Conservation (phyloP, 192 early-diverging fungal species). For the Lunasporangiospora selenospora region DNA sequence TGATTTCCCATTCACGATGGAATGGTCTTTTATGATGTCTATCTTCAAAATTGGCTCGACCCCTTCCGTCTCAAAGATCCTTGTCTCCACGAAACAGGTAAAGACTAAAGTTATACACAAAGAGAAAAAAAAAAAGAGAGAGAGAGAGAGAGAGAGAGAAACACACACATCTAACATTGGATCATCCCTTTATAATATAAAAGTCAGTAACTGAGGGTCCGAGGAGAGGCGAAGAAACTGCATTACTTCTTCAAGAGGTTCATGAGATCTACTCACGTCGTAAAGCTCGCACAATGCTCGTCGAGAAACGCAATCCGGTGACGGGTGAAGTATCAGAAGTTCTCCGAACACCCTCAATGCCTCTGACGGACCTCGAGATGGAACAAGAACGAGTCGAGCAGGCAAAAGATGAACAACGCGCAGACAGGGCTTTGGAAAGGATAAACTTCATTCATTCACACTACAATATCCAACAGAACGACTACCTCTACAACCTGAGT, state of each 20-base stretch:
- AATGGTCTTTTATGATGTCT: constrained; percentile 29
- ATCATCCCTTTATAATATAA: no score
- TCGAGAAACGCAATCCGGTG: not conserved
- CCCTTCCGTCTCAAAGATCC: constrained; percentile 35
- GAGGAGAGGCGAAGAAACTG: constrained; percentile 32
- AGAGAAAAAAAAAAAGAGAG: no score
- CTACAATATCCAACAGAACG: constrained; percentile 45
- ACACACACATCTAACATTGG: no score
- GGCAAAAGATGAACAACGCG: constrained; percentile 14
- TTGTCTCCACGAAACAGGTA: constrained; percentile 28
- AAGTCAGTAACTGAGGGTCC: no score
- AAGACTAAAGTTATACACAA: no score
- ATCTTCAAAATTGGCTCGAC: constrained; percentile 39
- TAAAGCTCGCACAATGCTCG: not conserved
- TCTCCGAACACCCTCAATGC: not conserved
- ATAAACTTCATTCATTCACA: constrained; percentile 47
- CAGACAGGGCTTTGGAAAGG: constrained; percentile 19
- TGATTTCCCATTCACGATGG: constrained; percentile 4
- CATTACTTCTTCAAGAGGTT: constrained; percentile 26
- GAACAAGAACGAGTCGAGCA: constrained; percentile 16
- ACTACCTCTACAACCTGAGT: constrained; percentile 42
- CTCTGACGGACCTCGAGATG: constrained; percentile 6
- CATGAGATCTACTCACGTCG: constrained; percentile 25
- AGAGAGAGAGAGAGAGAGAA: not conserved
- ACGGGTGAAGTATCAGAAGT: not conserved